Base-by-base conservation (phyloP, 108 stramenopile species). In the Conticribra guillardii region DNA sequence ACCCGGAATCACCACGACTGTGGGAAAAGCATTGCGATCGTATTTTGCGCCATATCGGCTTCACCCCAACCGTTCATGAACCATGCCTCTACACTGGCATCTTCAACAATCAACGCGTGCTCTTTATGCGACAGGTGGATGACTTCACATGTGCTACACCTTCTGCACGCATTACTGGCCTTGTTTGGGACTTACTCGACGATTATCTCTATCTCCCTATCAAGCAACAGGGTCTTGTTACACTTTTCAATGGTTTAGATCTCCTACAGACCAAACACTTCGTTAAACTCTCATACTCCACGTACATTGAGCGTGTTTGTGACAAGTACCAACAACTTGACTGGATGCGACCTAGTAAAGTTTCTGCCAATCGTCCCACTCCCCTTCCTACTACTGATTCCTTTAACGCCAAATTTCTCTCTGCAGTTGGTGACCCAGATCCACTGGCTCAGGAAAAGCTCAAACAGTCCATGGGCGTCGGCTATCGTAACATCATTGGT, bases 51-150 rank as follows among this genome's bases (percentile, higher is more conserved):
- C 3, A 33, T 2, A 4, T 79, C 11, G 61, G 54, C 5, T 68
- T 82, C 52, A 53, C 2, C 0, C 57, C 76, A 0, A 82, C 79
- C 11, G 68, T 56, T 4, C 82, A 83, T 51, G 82, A 82, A n/a
- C 61, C 51, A 1, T 69, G 62, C 27, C 26, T 74, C 84, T 14
- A 29, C 84, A 4, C 41, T 57, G 0, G 73, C 81, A 7, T 83
- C 84, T n/a, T n/a, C n/a, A n/a, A n/a, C n/a, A n/a, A n/a, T n/a
- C n/a, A n/a, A n/a, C n/a, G n/a, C n/a, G n/a, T n/a, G n/a, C n/a
- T n/a, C n/a, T n/a, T n/a, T n/a, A n/a, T n/a, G n/a, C n/a, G n/a
- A n/a, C n/a, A n/a, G 29, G 81, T 84, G 0, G 83, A 87, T 54
- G 81, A 87, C 44, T 80, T 80, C 23, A 64, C 79, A 9, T 15